A percentile compares a stretch with the other conserved stretches of the same genome.
These are phyloP conservation scores for Phialophora verrucosa DNA, from an alignment of 2,329 filamentous ascomycete genomes.

Conservation along the genomic window DNA sequence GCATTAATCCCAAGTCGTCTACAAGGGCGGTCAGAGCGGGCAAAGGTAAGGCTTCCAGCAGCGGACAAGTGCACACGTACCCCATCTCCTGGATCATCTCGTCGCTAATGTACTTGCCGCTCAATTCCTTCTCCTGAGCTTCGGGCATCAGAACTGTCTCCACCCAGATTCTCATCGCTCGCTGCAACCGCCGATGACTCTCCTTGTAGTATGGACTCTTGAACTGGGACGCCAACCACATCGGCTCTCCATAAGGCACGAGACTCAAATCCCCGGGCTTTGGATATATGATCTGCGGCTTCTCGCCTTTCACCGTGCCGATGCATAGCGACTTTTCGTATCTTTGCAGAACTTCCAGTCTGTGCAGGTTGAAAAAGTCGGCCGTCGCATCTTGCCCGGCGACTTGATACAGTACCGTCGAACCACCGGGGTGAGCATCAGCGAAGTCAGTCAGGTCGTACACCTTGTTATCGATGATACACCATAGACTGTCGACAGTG, in stretches of 20 bases:
- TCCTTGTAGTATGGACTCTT: constrained; percentile 54
- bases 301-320: constrained; percentile 76
- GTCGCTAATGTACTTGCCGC: constrained; percentile 29
- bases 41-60: too few species aligned
- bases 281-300: constrained; percentile 72
- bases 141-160: constrained; percentile 31
- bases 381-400: constrained; percentile 79
- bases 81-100: constrained; percentile 29
- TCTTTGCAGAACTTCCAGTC: constrained; percentile 83
- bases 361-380: constrained; percentile 76
- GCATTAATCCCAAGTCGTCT: constrained; percentile 34
- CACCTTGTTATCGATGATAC: constrained; percentile 80
- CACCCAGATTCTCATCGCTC: constrained; percentile 35
- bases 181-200: constrained; percentile 34
- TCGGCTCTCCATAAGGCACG: constrained; percentile 82
- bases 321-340: constrained; percentile 71
- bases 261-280: constrained; percentile 72
- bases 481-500: constrained; percentile 74
- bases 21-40: neutral
- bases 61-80: neutral
- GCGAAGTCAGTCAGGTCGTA: constrained; percentile 83
- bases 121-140: constrained; percentile 34
- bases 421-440: constrained; percentile 83
- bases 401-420: constrained; percentile 87
- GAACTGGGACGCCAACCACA: constrained; percentile 79